A percentile compares a stretch with the other conserved stretches of the same genome.
phyloP scores from a whole-genome alignment of 805 yeast species.

The Ogataea pilisensis region DNA sequence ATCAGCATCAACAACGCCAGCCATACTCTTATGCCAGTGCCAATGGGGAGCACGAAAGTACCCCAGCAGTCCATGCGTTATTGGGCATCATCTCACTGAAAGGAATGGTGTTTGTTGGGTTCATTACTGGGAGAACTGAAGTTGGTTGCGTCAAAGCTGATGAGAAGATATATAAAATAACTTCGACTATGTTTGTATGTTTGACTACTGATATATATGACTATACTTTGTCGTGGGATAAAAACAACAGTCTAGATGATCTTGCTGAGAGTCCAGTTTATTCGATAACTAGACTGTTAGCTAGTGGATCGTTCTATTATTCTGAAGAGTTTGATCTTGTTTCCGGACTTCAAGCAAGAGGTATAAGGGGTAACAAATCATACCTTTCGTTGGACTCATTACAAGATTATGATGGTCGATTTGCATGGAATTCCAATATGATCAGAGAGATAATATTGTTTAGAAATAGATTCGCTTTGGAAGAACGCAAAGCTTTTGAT shows the following conservation, averaged over 20 bases:
- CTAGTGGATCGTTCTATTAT: constrained; percentile 46
- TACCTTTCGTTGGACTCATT: constrained; percentile 24
- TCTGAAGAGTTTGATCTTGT: constrained; percentile 45
- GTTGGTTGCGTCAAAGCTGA: constrained; percentile 57
- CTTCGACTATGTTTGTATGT: constrained; percentile 64
- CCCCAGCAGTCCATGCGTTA: constrained; percentile 48
- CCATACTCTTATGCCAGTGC: too few relatives aligned
- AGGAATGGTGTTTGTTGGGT: constrained; percentile 51
- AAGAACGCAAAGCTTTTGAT: constrained; percentile 42
- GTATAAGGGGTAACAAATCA: constrained; percentile 23
- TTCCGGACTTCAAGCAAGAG: constrained; percentile 42
- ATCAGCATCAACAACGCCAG: too few relatives aligned
- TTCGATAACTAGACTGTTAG: constrained; percentile 40
- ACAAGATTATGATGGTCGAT: constrained; percentile 42
- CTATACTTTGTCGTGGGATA: constrained; percentile 19
- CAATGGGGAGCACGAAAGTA: too few relatives aligned
- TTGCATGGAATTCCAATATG: constrained; percentile 51
- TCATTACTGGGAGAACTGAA: constrained; percentile 49
- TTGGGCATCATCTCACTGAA: constrained; percentile 58
- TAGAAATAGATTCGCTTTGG: constrained; percentile 37
- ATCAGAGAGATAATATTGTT: constrained; percentile 42
- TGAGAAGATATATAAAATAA: constrained; percentile 49
- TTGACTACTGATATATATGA: constrained; percentile 56
- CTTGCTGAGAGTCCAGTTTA: constrained; percentile 35
- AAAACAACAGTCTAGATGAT: constrained; percentile 16